Evolutionary conservation across 2,329 filamentous ascomycete species (phyloP), one percentile per base, ranked within the genome.

Genomic region (Lachnellula hyalina): DNA sequence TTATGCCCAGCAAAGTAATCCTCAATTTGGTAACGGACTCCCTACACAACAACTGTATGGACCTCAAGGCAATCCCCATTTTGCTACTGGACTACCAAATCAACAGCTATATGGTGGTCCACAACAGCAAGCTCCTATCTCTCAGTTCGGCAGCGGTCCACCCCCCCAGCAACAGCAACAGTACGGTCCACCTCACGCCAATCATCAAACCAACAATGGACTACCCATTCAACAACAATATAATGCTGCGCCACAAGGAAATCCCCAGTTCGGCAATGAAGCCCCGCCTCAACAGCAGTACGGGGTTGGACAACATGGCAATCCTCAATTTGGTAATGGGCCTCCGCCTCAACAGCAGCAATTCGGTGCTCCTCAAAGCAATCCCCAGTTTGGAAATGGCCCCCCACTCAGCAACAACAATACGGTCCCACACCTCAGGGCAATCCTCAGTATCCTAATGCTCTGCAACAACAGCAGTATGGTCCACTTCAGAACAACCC

Each of bases 251-350:
- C 47, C 28, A 35, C 47, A 49, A 15, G 47, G 47, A 34, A 49
- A 49, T 40, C 19, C 34, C 7, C 34, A 21, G 9, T 40, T n/a
- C 46, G 34, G 23, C 12, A 45, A 52, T 55, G 34, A 15, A 34
- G 41, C 35, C 17, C 56, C 42, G 23, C 25, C 48, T 2, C 41
- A 47, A 15, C 32, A 36, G 17, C 49, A 44, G 11, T 59, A 58
- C 42, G 54, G 51, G 5, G 46, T 41, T 36, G 45, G 19, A 15
- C 52, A 51, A 40, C 59, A 60, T n/a, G 34, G 11, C 49, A 55
- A 55, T 28, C 51, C 53, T 35, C 47, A 51, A 9, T 47, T 25
- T 38, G 35, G 35, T 28, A 50, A 42, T 34, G 48, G 53, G 11
- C 47, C 47, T 17, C 15, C 48, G 23, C 25, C 21, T 19, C 40